Evolutionary conservation across 768 basidiomycete genomes (phyloP).

Genomic region (Psilocybe cubensis): DNA sequence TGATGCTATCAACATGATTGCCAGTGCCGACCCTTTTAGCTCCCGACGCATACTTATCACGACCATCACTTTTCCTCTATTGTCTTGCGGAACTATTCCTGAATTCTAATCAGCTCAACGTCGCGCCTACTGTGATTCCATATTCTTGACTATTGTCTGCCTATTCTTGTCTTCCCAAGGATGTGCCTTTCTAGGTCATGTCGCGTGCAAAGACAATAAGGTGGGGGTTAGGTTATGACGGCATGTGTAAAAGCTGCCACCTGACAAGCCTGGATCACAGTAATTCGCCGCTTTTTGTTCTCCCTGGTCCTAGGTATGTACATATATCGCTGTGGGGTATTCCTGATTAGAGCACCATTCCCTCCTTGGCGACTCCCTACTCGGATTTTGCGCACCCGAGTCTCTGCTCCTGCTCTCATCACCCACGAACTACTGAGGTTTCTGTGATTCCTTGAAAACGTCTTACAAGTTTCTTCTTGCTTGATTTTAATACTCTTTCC

Average conservation of each 20-base stretch:
- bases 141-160: slow-evolving; percentile 1
- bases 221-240: background rate
- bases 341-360: slow-evolving; percentile 8
- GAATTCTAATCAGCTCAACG: background rate
- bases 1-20: no score
- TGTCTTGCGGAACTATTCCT: background rate
- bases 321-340: slow-evolving; percentile 2
- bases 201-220: slow-evolving; percentile 10
- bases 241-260: slow-evolving; percentile 8
- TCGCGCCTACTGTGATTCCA: background rate
- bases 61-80: background rate
- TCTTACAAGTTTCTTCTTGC: background rate
- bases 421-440: slow-evolving; percentile 4
- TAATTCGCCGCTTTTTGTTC: slow-evolving; percentile 21
- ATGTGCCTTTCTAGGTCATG: background rate
- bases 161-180: slow-evolving; percentile 6
- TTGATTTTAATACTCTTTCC: background rate
- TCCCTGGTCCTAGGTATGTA: slow-evolving; percentile 12
- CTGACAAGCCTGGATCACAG: slow-evolving; percentile 4
- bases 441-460: slow-evolving; percentile 4
- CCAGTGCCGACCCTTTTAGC: no score
- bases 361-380: slow-evolving; percentile 10
- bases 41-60: no score
- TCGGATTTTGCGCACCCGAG: slow-evolving; percentile 5
- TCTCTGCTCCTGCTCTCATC: no score